phyloP scores from a whole-genome alignment of 768 basidiomycete genomes.

The Russula abietina region DNA sequence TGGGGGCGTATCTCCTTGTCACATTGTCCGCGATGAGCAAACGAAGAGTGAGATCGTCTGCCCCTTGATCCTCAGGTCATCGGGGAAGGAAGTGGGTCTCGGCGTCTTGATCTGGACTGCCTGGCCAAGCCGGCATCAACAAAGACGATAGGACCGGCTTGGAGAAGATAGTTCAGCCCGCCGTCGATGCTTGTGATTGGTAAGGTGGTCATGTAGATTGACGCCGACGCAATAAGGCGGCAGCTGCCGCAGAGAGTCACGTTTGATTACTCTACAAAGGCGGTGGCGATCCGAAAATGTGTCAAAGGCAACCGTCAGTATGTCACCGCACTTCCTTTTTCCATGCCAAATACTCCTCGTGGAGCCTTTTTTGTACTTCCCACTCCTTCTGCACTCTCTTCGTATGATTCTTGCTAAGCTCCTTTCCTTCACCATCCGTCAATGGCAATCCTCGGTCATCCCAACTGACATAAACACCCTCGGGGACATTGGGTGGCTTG shows the following conservation, averaged over 20 bases:
- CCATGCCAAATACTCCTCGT: slow-evolving; percentile 68
- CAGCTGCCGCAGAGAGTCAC: slow-evolving; percentile 11
- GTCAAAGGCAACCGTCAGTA: slow-evolving; percentile 11
- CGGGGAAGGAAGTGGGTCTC: slow-evolving; percentile 28
- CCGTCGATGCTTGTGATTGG: slow-evolving; percentile 30
- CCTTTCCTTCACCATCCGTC: slow-evolving; percentile 78
- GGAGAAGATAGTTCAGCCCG: slow-evolving; percentile 35
- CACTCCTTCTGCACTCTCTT: slow-evolving; percentile 79
- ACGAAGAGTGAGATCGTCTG: slow-evolving; percentile 89
- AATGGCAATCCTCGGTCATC: slow-evolving; percentile 79
- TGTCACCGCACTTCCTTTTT: slow-evolving; percentile 29
- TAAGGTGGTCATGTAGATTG: slow-evolving; percentile 15
- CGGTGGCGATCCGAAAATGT: slow-evolving; percentile 16
- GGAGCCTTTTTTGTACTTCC: slow-evolving; percentile 67
- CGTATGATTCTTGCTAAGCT: slow-evolving; percentile 68
- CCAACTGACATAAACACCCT: slow-evolving; percentile 77
- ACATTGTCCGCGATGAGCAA: slow-evolving; percentile 89
- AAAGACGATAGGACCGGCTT: slow-evolving; percentile 40
- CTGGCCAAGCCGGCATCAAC: slow-evolving; percentile 37
- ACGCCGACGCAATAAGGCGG: background rate
- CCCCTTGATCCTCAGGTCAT: slow-evolving; percentile 49
- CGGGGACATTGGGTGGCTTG: slow-evolving; percentile 69
- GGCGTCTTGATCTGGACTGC: slow-evolving; percentile 48
- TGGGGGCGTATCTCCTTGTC: slow-evolving; percentile 80
- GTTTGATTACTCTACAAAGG: slow-evolving; percentile 6